Conservation (phyloP, 164 flowering plant species). For the Amborella trichopoda region DNA sequence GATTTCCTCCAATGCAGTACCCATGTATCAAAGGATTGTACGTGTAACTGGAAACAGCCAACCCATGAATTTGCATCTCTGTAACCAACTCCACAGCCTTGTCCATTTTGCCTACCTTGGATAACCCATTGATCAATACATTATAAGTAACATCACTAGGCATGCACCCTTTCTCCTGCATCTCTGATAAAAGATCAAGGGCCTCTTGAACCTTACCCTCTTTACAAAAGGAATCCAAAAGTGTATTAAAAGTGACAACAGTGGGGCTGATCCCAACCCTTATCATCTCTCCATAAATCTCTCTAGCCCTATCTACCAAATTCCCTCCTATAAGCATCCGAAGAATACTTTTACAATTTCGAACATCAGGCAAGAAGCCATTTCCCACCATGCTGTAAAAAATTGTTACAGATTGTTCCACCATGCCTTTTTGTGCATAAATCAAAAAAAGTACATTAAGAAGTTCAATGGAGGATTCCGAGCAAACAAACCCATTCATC, state of each 20-base stretch:
- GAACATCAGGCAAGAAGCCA: slow-evolving; percentile 47
- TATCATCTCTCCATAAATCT: slow-evolving; percentile 38
- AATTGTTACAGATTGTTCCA: slow-evolving; percentile 29
- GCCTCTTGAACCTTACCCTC: slow-evolving; percentile 36
- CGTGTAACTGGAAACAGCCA: slow-evolving; percentile 32
- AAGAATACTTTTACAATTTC: slow-evolving; percentile 58
- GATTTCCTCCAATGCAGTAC: slow-evolving; percentile 33
- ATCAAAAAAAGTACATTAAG: slow-evolving; percentile 43
- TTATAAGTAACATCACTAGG: slow-evolving; percentile 55
- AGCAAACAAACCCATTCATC: slow-evolving; percentile 18
- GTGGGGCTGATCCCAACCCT: slow-evolving; percentile 37
- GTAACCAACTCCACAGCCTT: slow-evolving; percentile 33
- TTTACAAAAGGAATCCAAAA: slow-evolving; percentile 48
- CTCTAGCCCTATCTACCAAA: slow-evolving; percentile 21
- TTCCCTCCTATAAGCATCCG: slow-evolving; percentile 32
- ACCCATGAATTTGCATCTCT: slow-evolving; percentile 35
- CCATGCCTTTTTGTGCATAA: slow-evolving; percentile 30
- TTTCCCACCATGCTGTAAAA: slow-evolving; percentile 45
- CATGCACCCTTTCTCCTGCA: slow-evolving; percentile 36
- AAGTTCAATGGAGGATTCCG: slow-evolving; percentile 13
- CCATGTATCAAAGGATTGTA: slow-evolving; percentile 56
- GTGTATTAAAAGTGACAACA: slow-evolving; percentile 46
- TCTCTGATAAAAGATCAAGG: slow-evolving; percentile 27
- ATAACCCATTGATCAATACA: slow-evolving; percentile 47
- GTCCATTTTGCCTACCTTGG: slow-evolving; percentile 35